These are phyloP conservation scores for Septoria linicola DNA, from an alignment of 2,329 filamentous ascomycete genomes.

Conservation along the genomic window DNA sequence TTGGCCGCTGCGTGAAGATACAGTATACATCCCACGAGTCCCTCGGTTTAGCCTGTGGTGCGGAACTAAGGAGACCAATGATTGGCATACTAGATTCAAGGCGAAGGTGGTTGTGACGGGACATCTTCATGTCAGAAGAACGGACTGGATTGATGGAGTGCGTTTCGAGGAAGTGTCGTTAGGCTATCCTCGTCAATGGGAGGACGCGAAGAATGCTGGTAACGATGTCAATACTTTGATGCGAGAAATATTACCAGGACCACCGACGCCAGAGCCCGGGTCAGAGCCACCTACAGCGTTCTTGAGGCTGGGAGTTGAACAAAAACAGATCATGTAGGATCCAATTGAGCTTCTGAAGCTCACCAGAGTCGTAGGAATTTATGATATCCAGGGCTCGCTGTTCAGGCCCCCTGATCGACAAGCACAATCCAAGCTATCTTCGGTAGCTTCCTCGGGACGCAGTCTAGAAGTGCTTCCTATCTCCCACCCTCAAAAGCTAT, in stretches of 20 bases:
- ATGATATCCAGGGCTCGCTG: neutral
- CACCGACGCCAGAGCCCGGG: constrained; percentile 34
- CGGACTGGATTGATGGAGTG: constrained; percentile 49
- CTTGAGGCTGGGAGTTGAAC: constrained; percentile 22
- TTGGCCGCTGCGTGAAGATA: constrained; percentile 49
- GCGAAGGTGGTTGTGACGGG: constrained; percentile 50
- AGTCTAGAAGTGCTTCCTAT: no score
- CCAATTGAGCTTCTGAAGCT: no score
- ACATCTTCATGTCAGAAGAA: constrained; percentile 48
- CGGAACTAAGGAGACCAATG: constrained; percentile 48
- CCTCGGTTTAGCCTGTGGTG: constrained; percentile 50
- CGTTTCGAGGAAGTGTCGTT: constrained; percentile 50
- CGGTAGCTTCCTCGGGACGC: no score
- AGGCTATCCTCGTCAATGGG: constrained; percentile 51
- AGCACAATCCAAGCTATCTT: no score
- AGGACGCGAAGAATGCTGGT: constrained; percentile 44
- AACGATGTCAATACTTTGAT: constrained; percentile 48
- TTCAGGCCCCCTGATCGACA: no score
- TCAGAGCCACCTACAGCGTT: constrained; percentile 32
- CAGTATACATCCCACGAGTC: constrained; percentile 45
- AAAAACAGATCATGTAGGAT: constrained; percentile 6
- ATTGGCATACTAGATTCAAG: constrained; percentile 49
- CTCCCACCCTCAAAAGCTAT: no score
- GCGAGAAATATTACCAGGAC: constrained; percentile 48
- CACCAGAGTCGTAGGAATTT: neutral